These are phyloP conservation scores for Aquanectria penicillioides DNA, from an alignment of 2,329 filamentous ascomycete species.

Conservation along the genomic window DNA sequence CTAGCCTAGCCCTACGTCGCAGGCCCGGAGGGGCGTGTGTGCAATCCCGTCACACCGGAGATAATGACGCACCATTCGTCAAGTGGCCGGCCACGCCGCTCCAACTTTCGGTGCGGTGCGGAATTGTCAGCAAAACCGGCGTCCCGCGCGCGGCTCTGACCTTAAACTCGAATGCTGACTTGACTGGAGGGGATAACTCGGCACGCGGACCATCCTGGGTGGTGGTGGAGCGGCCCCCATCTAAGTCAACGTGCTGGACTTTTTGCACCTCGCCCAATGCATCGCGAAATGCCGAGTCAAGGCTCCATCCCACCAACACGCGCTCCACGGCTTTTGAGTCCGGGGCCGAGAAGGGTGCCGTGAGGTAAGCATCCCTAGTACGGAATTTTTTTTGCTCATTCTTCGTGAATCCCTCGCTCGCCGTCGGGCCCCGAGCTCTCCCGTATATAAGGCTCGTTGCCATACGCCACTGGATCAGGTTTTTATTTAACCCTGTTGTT, in stretches of 20 bases:
- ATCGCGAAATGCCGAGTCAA: conserved; percentile 22
- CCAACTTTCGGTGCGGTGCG: not conserved
- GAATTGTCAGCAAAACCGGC: conserved; percentile 16
- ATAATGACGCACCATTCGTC: conserved; percentile 18
- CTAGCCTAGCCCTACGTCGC: conserved; percentile 9
- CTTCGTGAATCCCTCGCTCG: conserved; percentile 12
- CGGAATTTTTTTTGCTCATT: not conserved
- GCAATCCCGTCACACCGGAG: conserved; percentile 11
- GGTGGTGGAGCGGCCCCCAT: not conserved
- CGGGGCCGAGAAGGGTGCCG: conserved; percentile 15
- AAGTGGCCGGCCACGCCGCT: conserved; percentile 13
- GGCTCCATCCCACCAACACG: conserved; percentile 12
- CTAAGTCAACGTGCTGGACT: not conserved
- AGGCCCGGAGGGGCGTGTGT: not conserved
- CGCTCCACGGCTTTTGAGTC: conserved; percentile 9
- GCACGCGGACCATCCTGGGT: conserved; percentile 16
- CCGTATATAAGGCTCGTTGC: conserved; percentile 16
- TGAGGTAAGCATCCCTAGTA: conserved; percentile 13
- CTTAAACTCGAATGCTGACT: not conserved
- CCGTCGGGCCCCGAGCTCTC: conserved; percentile 7
- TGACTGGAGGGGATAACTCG: conserved; percentile 17
- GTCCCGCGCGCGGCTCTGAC: conserved; percentile 9
- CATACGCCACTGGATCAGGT: conserved; percentile 6
- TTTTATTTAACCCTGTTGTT: not conserved
- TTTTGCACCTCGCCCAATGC: not conserved